Percentiles rank a stretch among this genome's conserved stretches.
phyloP scores from a whole-genome alignment of 257 asterid species.

The Buddleja alternifolia region DNA sequence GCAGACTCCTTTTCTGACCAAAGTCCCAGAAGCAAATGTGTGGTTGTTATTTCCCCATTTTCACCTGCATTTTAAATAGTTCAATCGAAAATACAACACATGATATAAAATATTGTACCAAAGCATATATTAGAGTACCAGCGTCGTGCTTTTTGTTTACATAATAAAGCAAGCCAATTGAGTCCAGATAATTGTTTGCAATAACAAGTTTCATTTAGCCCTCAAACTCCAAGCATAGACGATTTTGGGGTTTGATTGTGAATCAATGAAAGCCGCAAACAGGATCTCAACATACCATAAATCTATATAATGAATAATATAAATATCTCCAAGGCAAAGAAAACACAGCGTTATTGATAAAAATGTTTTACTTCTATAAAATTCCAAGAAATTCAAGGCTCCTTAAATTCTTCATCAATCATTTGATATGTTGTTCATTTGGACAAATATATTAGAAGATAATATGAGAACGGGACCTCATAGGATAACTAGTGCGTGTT shows the following conservation, averaged over 20 bases:
- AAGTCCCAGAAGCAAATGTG: constrained; percentile 76
- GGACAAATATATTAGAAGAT: background rate
- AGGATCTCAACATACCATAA: constrained; percentile 11
- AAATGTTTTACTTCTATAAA: background rate
- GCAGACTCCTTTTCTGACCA: constrained; percentile 86
- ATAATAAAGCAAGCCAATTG: constrained; percentile 2
- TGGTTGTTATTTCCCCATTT: constrained; percentile 74
- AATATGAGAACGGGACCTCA: background rate
- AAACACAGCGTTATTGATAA: background rate
- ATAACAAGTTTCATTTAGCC: background rate
- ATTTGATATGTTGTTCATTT: constrained; percentile 1
- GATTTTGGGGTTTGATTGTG: background rate
- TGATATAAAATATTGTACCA: background rate
- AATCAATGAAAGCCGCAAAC: background rate
- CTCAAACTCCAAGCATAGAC: background rate
- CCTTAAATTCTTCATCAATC: background rate
- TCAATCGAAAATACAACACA: constrained; percentile 10
- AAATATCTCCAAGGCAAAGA: background rate
- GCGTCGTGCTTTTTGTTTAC: background rate
- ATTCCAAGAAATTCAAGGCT: background rate
- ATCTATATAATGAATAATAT: constrained; percentile 11
- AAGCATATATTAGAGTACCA: background rate
- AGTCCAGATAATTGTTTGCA: background rate
- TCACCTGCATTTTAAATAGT: constrained; percentile 55
- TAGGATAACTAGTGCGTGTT: background rate